These are phyloP conservation scores for Erysimum cheiri DNA, from an alignment of 441 rosid species.

Conservation along the genomic window DNA sequence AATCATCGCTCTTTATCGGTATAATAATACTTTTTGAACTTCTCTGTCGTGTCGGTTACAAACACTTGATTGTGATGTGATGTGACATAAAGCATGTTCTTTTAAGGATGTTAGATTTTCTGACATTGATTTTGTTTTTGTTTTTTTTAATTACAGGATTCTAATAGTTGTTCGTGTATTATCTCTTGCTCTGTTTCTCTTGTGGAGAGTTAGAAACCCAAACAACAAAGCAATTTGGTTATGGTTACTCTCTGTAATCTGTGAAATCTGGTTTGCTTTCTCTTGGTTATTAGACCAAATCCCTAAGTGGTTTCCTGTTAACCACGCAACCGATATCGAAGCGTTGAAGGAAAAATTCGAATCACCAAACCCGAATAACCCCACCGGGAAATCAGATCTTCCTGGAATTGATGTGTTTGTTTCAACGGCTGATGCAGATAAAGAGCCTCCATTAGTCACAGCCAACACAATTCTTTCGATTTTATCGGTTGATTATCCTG, in stretches of 20 bases:
- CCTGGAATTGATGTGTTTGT: conserved; percentile 76
- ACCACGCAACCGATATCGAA: conserved; percentile 57
- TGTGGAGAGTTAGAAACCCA: conserved; percentile 64
- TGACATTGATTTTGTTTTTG: conserved; percentile 11
- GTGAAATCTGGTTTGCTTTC: conserved; percentile 81
- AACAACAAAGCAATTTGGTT: conserved; percentile 75
- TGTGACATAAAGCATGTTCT: conserved; percentile 27
- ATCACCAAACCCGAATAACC: conserved; percentile 50
- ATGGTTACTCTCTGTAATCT: conserved; percentile 67
- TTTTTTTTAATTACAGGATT: conserved; percentile 50
- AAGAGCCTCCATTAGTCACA: conserved; percentile 77
- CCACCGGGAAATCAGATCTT: conserved; percentile 67
- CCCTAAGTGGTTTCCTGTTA: conserved; percentile 66
- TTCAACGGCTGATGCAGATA: conserved; percentile 78
- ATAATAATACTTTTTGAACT: not conserved
- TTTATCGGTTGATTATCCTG: conserved; percentile 64
- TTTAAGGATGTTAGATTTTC: conserved; percentile 9
- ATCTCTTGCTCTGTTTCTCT: conserved; percentile 58
- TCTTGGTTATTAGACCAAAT: conserved; percentile 82
- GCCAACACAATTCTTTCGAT: conserved; percentile 78
- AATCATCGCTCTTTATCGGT: conserved; percentile 43
- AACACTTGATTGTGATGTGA: conserved; percentile 2
- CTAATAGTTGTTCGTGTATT: conserved; percentile 56
- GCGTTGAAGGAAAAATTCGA: conserved; percentile 66
- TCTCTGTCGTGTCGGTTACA: conserved; percentile 38